These are phyloP conservation scores for Multifurca ochricompacta DNA, from an alignment of 768 basidiomycete species.

Conservation along the genomic window DNA sequence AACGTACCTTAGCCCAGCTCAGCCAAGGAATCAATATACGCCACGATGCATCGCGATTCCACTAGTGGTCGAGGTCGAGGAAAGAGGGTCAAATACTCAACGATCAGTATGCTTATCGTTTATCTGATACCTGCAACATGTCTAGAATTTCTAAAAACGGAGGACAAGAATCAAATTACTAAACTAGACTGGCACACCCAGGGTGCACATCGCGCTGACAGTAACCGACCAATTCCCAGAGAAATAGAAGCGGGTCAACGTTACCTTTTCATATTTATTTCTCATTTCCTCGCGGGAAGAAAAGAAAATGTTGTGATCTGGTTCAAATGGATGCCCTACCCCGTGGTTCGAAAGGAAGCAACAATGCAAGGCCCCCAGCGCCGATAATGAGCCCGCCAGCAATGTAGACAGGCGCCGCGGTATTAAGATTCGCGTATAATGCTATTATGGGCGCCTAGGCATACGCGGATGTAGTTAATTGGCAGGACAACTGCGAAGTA, in stretches of 20 bases:
- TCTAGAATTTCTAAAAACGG: not conserved
- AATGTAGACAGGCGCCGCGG: constrained; percentile 65
- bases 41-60: too few species aligned
- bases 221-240: not conserved
- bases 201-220: not conserved
- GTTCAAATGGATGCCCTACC: constrained; percentile 62
- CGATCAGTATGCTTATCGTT: too few species aligned
- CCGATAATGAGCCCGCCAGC: constrained; percentile 56
- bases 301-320: not conserved
- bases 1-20: too few species aligned
- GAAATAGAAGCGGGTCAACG: not conserved
- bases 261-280: not conserved
- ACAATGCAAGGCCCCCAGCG: constrained; percentile 49
- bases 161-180: not conserved
- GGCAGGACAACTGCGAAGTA: not conserved
- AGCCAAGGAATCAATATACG: too few species aligned
- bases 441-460: constrained; percentile 66
- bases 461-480: not conserved
- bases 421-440: constrained; percentile 54
- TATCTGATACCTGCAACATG: too few species aligned
- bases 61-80: too few species aligned
- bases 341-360: constrained; percentile 66
- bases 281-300: not conserved
- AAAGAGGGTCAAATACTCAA: too few species aligned
- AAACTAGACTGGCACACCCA: not conserved